These are phyloP conservation scores for Cyclotella kingstonii DNA, from an alignment of 108 stramenopile genomes.

Conservation along the genomic window DNA sequence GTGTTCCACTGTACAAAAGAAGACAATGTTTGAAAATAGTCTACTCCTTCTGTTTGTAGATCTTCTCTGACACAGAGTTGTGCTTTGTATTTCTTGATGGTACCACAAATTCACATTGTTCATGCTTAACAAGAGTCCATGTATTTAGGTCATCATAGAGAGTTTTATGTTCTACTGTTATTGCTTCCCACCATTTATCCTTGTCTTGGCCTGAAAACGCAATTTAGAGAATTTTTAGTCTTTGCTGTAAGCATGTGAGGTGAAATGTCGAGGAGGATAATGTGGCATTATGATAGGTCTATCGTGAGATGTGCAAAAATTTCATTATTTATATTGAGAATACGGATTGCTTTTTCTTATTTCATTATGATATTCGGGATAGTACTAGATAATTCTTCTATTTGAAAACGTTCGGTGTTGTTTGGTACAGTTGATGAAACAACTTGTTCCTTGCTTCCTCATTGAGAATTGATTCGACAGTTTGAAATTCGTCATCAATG, in stretches of 20 bases:
- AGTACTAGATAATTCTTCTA: too few relatives aligned
- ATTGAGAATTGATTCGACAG: neutral
- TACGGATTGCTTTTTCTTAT: too few relatives aligned
- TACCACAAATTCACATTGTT: conserved; percentile 35
- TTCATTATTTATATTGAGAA: neutral
- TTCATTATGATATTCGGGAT: too few relatives aligned
- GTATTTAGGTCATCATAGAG: conserved; percentile 25
- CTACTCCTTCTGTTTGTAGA: conserved; percentile 22
- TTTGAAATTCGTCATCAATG: neutral
- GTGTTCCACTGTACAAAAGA: conserved; percentile 50
- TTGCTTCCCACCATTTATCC: neutral
- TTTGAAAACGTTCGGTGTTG: neutral
- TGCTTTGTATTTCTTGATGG: conserved; percentile 47
- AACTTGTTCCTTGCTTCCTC: neutral
- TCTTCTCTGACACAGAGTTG: conserved; percentile 46
- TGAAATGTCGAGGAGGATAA: neutral
- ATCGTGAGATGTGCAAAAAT: neutral
- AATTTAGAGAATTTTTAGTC: neutral
- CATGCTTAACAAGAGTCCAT: conserved; percentile 13
- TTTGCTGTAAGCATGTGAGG: neutral
- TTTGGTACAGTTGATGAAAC: neutral
- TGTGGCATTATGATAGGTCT: neutral
- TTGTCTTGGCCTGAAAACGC: neutral
- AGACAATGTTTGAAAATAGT: conserved; percentile 34
- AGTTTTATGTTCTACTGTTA: neutral